Base-by-base conservation (phyloP, 1,139 yeast species). In the Waltiozyma sp. region DNA sequence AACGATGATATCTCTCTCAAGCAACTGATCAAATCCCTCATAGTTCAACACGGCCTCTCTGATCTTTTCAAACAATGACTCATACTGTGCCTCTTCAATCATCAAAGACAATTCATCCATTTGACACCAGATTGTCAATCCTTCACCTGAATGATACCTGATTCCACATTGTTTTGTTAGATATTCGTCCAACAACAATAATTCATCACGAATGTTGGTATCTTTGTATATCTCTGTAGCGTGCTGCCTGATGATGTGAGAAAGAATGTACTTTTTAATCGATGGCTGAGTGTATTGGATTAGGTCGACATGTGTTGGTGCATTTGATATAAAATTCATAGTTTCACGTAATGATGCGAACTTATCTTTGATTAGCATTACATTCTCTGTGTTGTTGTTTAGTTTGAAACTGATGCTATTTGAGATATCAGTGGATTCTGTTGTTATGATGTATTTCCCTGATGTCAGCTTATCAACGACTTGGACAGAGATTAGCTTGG, bases 171-270 rank as follows among this genome's bases (percentile, higher is more conserved):
- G 16, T 4, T 31, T 15, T 4, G 18, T 31, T 14, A 55, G 41
- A 35, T 49, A 46, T 3, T 43, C 39, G 31, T 49, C 50, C 23
- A 55, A 40, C 26, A 49, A 40, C 2, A 46, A 37, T 24, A 55
- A 47, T 10, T 40, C 36, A 2, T 15, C 16, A 41, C 47, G 48
- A 3, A 49, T 35, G 10, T 36, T 43, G 2, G 39, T 24, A 24
- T 45, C 21, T 16, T 31, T 24, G 35, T 45, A 47, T 4, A 53
- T 44, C 5, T 34, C 28, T 13, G 47, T 52, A 5, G 54, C 45
- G 19, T 52, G 40, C 2, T 35, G 39, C 1, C 50, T 48, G 5
- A 53, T 44, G 13, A 50, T 15, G 11, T 43, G 13, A 9, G 34
- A 7, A n/a, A n/a, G 18, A n/a, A 31, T 31, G 18, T n/a, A 31